phyloP scores from a whole-genome alignment of 1,139 yeast genomes.

The Blastobotrys ciferrii region DNA sequence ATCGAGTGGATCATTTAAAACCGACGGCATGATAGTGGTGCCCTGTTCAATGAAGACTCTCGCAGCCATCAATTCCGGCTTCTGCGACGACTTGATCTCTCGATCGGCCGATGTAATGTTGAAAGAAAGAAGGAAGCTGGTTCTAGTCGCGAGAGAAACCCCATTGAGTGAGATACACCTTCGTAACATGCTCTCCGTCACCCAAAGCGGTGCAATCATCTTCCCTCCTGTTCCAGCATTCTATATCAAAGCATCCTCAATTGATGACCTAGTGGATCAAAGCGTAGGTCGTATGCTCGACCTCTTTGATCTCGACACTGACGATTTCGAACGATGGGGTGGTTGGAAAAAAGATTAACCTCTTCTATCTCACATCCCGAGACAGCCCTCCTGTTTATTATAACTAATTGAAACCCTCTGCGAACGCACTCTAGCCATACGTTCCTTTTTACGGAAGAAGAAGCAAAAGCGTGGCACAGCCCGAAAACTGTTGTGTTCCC shows the following conservation, averaged over 20 bases:
- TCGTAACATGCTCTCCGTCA: conserved; percentile 1
- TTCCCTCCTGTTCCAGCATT: conserved; percentile 8
- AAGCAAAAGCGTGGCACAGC: too few relatives aligned
- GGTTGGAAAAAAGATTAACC: conserved; percentile 2
- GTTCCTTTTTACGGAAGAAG: too few relatives aligned
- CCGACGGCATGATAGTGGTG: conserved; percentile 7
- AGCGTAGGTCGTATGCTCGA: conserved; percentile 5
- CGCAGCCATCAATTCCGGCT: conserved; percentile 3
- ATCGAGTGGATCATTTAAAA: conserved; percentile 7
- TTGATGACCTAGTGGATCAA: conserved; percentile 7
- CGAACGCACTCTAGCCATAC: too few relatives aligned
- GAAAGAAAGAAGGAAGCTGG: conserved; percentile 7
- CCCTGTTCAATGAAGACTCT: conserved; percentile 6
- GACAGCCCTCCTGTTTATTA: too few relatives aligned
- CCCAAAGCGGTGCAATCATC: conserved; percentile 6
- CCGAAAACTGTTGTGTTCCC: too few relatives aligned
- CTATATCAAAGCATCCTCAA: background rate
- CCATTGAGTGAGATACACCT: conserved; percentile 8
- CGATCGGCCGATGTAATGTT: conserved; percentile 8
- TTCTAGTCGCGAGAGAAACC: conserved; percentile 5
- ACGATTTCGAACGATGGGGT: conserved; percentile 1
- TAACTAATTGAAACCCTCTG: too few relatives aligned
- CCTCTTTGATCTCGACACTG: conserved; percentile 4
- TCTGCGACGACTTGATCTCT: conserved; percentile 7
- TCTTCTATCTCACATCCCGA: too few relatives aligned